A percentile compares a stretch with the other conserved stretches of the same genome.
Conservation (phyloP, 495 filamentous ascomycete species). For the Tuber borchii region DNA sequence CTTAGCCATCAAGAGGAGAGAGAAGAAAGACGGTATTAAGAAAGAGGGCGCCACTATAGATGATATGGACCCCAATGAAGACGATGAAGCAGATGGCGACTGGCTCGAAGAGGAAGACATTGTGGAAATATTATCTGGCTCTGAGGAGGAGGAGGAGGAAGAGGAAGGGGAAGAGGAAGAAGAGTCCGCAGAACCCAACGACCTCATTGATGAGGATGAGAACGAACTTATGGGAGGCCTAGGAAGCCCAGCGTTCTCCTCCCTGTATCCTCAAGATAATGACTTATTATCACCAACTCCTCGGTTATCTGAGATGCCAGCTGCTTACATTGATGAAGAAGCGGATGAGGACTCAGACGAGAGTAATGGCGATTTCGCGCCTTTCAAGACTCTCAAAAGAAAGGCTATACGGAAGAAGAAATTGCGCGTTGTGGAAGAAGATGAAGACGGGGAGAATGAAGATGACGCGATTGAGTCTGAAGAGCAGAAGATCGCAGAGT, state of each 20-base stretch:
- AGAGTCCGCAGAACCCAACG: conserved; percentile 56
- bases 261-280: conserved; percentile 22
- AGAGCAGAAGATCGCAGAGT: conserved; percentile 35
- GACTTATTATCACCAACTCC: conserved; percentile 24
- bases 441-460: conserved; percentile 66
- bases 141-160: conserved; percentile 44
- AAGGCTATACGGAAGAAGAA: conserved; percentile 43
- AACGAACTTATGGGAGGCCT: conserved; percentile 47
- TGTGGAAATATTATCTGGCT: conserved; percentile 45
- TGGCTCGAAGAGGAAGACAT: conserved; percentile 44
- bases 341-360: conserved; percentile 38
- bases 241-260: conserved; percentile 39
- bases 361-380: conserved; percentile 38
- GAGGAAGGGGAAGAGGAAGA: conserved; percentile 43
- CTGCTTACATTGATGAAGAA: conserved; percentile 42
- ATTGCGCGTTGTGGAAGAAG: conserved; percentile 51
- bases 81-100: conserved; percentile 60
- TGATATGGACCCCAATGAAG: conserved; percentile 55
- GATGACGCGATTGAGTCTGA: conserved; percentile 51
- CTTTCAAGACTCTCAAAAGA: conserved; percentile 27
- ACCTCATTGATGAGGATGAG: conserved; percentile 56
- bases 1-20: conserved; percentile 66
- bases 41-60: conserved; percentile 46
- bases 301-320: conserved; percentile 37
- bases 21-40: conserved; percentile 52